phyloP scores from a whole-genome alignment of 257 asterid species.

The Scutellaria barbata region DNA sequence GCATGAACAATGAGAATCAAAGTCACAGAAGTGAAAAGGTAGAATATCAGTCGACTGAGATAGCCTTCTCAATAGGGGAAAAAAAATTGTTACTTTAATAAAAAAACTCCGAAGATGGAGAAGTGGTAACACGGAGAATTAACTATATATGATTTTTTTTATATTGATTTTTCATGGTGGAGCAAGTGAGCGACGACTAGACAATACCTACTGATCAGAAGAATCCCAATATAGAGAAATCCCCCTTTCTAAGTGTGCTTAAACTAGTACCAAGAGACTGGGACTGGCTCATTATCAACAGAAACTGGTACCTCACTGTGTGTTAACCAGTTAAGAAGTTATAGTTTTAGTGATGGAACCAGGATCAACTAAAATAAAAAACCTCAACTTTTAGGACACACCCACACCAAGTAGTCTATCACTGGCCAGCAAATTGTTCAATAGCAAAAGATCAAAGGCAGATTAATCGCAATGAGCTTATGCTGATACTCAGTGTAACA shows the following conservation, averaged over 20 bases:
- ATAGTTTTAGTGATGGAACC: background rate
- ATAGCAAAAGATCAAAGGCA: background rate
- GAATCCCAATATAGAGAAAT: too few relatives aligned
- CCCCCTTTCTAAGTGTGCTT: too few relatives aligned
- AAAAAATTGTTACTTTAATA: background rate
- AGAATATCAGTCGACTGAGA: background rate
- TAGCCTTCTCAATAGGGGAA: background rate
- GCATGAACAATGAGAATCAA: conserved; percentile 20
- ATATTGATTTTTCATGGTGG: too few relatives aligned
- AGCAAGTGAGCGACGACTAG: too few relatives aligned
- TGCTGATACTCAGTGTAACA: background rate
- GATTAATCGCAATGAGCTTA: background rate
- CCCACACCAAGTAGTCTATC: conserved; percentile 8
- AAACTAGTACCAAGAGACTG: too few relatives aligned
- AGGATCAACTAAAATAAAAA: background rate
- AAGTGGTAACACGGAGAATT: too few relatives aligned
- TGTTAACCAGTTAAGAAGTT: background rate
- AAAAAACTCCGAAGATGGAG: too few relatives aligned
- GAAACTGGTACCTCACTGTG: background rate
- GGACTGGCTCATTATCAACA: too few relatives aligned
- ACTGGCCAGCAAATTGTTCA: background rate
- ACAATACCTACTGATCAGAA: too few relatives aligned
- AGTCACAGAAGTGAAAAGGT: background rate
- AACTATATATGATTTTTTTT: too few relatives aligned
- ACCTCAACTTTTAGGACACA: background rate